These are phyloP conservation scores for Fusarium sp. DNA, from an alignment of 2,329 filamentous ascomycete species.

Conservation along the genomic window DNA sequence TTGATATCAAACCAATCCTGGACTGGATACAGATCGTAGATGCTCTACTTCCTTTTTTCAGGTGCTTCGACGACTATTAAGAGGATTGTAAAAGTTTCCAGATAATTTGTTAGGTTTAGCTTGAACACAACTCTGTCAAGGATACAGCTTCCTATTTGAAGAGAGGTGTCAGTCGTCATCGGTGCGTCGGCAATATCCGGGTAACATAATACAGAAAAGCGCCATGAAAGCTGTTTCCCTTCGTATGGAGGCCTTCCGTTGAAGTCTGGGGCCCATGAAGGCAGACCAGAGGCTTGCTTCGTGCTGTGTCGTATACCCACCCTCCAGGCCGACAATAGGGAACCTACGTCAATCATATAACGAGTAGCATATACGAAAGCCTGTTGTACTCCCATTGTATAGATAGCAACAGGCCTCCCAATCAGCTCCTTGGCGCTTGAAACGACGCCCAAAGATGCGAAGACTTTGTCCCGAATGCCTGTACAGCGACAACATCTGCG, in stretches of 20 bases:
- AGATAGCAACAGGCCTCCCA: not conserved
- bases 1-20: not conserved
- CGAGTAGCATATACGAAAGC: not conserved
- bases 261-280: not conserved
- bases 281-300: not conserved
- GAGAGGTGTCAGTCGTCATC: not conserved
- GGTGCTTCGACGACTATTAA: not conserved
- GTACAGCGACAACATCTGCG: not conserved
- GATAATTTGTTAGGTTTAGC: not conserved
- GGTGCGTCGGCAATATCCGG: not conserved
- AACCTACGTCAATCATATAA: not conserved
- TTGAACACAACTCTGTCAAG: not conserved
- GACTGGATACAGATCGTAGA: not conserved
- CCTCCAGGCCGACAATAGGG: not conserved
- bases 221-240: not conserved
- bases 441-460: not conserved
- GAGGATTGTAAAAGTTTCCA: not conserved
- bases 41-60: not conserved
- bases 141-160: not conserved
- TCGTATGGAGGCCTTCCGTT: not conserved
- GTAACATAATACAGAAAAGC: not conserved
- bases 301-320: not conserved
- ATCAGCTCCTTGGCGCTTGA: not conserved
- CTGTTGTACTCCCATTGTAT: not conserved
- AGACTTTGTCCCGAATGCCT: not conserved